phyloP scores from a whole-genome alignment of 345 rosid genomes.

The Psidium guajava region DNA sequence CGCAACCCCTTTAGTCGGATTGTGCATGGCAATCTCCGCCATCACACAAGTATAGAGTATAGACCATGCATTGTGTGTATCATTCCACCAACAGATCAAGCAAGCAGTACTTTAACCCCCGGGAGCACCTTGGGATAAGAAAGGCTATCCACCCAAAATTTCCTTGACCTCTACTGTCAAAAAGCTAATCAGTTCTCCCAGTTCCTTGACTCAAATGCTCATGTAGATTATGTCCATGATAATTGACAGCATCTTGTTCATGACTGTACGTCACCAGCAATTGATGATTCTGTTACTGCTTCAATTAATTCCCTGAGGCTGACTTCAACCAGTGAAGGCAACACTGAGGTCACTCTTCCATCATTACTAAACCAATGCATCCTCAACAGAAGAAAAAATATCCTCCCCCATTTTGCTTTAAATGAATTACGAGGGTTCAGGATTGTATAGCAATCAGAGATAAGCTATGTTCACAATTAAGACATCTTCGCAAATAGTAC shows the following conservation, averaged over 20 bases:
- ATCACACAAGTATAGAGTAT: no score
- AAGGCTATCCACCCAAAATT: neutral
- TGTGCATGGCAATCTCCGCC: no score
- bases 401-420: neutral
- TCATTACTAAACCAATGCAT: neutral
- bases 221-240: neutral
- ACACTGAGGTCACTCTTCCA: neutral
- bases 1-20: no score
- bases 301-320: neutral
- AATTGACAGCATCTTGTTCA: neutral
- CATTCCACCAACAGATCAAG: neutral
- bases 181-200: neutral
- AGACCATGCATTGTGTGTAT: neutral
- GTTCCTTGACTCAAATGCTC: neutral
- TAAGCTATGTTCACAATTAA: neutral
- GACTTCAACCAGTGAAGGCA: neutral
- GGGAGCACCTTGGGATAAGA: neutral
- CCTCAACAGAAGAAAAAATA: neutral
- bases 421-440: neutral
- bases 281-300: neutral
- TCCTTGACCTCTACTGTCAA: neutral
- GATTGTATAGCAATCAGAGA: neutral
- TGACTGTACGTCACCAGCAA: neutral
- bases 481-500: neutral
- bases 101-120: neutral